Evolutionary conservation across 768 basidiomycete genomes (phyloP).

Genomic region (Phaffia tasmanica): DNA sequence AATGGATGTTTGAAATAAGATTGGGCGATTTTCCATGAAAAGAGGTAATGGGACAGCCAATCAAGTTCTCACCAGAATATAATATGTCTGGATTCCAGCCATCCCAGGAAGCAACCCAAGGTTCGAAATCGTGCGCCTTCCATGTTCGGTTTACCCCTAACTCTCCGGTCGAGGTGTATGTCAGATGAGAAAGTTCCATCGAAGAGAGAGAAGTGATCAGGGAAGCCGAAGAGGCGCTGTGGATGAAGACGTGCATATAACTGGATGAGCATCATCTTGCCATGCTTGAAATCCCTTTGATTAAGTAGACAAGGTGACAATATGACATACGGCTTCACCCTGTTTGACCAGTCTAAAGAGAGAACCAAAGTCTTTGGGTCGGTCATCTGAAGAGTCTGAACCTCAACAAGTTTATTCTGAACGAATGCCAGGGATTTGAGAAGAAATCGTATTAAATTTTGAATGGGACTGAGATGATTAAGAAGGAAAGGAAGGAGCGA

Average conservation of each 20-base stretch:
- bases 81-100: slow-evolving; percentile 68
- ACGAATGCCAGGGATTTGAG: neutral
- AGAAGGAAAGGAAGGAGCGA: slow-evolving; percentile 23
- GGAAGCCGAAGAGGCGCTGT: slow-evolving; percentile 28
- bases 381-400: slow-evolving; percentile 36
- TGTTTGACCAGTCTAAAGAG: slow-evolving; percentile 86
- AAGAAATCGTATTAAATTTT: neutral
- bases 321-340: slow-evolving; percentile 38
- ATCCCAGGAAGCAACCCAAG: slow-evolving; percentile 88
- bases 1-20: neutral
- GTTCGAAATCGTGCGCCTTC: slow-evolving; percentile 85
- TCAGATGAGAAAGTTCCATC: slow-evolving; percentile 57
- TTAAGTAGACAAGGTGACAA: neutral
- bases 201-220: slow-evolving; percentile 74
- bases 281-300: neutral
- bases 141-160: slow-evolving; percentile 51
- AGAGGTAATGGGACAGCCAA: neutral
- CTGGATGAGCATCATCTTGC: neutral
- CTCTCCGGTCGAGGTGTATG: slow-evolving; percentile 39
- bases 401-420: slow-evolving; percentile 30
- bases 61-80: slow-evolving; percentile 59
- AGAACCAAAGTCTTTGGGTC: slow-evolving; percentile 60
- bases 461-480: neutral
- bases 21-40: neutral
- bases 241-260: neutral